Evolutionary conservation across 257 asterid genomes (phyloP).

Genomic region (Ballota nigra): DNA sequence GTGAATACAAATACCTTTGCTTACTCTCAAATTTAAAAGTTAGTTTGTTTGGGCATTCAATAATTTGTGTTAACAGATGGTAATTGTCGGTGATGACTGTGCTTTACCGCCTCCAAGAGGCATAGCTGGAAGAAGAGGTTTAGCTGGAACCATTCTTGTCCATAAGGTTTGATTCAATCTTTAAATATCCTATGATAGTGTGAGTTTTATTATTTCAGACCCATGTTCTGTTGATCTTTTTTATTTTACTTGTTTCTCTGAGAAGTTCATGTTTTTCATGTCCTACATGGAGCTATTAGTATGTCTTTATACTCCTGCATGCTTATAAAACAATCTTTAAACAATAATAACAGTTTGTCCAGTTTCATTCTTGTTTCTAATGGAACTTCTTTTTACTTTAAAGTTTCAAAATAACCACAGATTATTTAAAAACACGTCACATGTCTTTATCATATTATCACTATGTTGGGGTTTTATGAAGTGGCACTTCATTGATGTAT

Average conservation of each 20-base stretch:
- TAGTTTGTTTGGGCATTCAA: constrained; percentile 4
- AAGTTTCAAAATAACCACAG: neutral
- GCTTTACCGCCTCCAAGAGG: constrained; percentile 99
- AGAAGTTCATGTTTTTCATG: neutral
- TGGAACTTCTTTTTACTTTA: neutral
- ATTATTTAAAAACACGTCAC: neutral
- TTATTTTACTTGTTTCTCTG: neutral
- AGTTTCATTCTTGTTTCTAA: neutral
- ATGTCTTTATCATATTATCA: neutral
- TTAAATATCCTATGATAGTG: constrained; percentile 18
- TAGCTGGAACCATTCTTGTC: constrained; percentile 95
- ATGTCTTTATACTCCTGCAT: neutral
- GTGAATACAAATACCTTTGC: neutral
- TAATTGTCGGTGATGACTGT: constrained; percentile 96
- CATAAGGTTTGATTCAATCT: constrained; percentile 64
- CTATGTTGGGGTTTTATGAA: neutral
- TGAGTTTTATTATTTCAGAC: neutral
- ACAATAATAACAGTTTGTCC: neutral
- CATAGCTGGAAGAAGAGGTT: constrained; percentile 98
- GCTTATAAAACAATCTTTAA: neutral
- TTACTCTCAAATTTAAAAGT: constrained; percentile 8
- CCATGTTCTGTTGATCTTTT: neutral
- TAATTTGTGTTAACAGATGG: constrained; percentile 62
- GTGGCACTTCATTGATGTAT: neutral
- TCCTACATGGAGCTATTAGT: neutral